Base-by-base conservation (phyloP, 257 asterid species). In the Haberlea rhodopensis region DNA sequence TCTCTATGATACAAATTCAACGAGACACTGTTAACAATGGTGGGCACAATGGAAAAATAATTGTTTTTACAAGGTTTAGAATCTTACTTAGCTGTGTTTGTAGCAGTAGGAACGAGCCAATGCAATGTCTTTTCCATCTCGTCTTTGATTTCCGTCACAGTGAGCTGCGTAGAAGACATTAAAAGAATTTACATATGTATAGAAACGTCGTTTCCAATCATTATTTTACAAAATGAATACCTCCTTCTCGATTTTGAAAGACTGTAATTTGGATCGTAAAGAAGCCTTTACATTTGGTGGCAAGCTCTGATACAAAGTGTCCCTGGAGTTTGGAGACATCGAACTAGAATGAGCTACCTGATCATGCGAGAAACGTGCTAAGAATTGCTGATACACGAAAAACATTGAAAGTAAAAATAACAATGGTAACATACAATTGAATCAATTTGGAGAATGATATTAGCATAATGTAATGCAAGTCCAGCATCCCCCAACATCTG, bases 101-200 rank as follows among this genome's bases (percentile, higher is more conserved):
- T 78, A 73, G 96, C 95, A 6, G 81, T 63, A 10, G 85, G 87
- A 73, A 74, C 95, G 32, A 89, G 87, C 96, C 96, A 89, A 2
- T 76, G 84, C 63, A 89, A 77, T 15, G 85, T 89, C 78, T 84
- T 89, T 55, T 82, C 96, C 96, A 89, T 86, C 82, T 84, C 95
- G 10, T 82, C 83, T 79, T 84, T 81, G 66, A 89, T 84, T 59
- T 81, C 87, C 29, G 57, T 48, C 29, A 70, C 69, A 0, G 75
- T 73, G 54, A 86, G 82, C 96, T 88, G 85, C 78, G 67, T 57
- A 71, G 18, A 28, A 68, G 45, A 65, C 19, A 29, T 31, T 16
- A 16, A 23, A 63, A 63, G 49, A 18, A 64, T 51, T 29, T 29
- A 53, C 26, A 25, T 16, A 49, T 9, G 5, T 20, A 59, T 60